Evolutionary conservation across 768 basidiomycete species (phyloP), one percentile per base, ranked within the genome.

Genomic region (Phaeotremella skinneri): DNA sequence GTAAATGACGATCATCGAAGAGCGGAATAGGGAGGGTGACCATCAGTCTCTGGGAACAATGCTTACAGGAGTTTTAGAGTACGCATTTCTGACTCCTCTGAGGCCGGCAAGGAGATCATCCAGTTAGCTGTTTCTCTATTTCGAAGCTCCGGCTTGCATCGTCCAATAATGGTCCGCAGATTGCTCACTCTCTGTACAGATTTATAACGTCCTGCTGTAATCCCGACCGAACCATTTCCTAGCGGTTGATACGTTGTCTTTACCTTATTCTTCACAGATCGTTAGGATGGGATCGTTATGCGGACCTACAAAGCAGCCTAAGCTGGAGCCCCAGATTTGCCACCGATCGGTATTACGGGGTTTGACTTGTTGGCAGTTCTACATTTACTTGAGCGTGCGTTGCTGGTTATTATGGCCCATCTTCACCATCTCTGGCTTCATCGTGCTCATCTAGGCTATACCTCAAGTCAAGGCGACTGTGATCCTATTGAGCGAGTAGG

Each of bases 201-300:
- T 72, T 69, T 47, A 75, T 66, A 7, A 76, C 72, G 61, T 76
- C 75, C 53, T 71, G 67, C 53, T 76, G 75, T 37, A 76, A 56
- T 20, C 75, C 75, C 47, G 73, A 75, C 59, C 68, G 59, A 21
- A 63, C 63, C 69, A 68, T 70, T 23, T n/a, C n/a, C n/a, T n/a
- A n/a, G n/a, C n/a, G n/a, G n/a, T n/a, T n/a, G n/a, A n/a, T n/a
- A n/a, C n/a, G 37, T 39, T 39, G 37, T 39, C 37, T 9, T 39
- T 39, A 39, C 37, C 37, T 39, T n/a, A 45, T 45, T 45, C 23
- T 11, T 21, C 43, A 45, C 43, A 7, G 11, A 23, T 6, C 13
- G 43, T 7, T 14, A 20, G 6, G 6, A 45, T 17, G 34, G 34
- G 7, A 17, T 37, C n/a, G n/a, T n/a, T 39, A 9, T 39, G 37